Evolutionary conservation across 2,329 filamentous ascomycete species (phyloP), one percentile per base, ranked within the genome.

Genomic region (Nothophaeocryptopus gaeumannii): DNA sequence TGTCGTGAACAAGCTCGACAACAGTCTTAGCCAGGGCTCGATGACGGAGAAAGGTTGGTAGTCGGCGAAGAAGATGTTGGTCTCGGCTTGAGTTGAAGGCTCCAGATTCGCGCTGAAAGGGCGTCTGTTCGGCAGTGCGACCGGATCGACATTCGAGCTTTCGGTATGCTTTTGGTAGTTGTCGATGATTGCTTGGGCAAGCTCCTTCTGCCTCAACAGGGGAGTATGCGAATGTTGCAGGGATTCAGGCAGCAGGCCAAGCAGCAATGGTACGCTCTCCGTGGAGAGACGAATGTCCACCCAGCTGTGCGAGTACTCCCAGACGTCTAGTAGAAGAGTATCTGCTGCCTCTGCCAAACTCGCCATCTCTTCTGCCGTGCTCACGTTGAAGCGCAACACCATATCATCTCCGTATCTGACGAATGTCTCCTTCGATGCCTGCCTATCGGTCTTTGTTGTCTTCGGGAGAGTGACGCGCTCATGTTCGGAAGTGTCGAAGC

Each of bases 31-130:
- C 93, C 93, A 99, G 32, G 86, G 88, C n/a, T 81, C 74, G 50
- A 95, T 87, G 39, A 89, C 90, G 2, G 86, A 83, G 15, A 95
- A 76, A 1, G 91, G 89, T 64, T 96, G 93, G 68, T 96, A 99
- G 64, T 96, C 84, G 44, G 83, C 81, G 72, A 99, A 97, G 74
- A 96, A 97, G 34, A 95, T 76, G 63, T 90, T 89, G 44, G 55
- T 50, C 41, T 59, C 55, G 36, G 52, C 54, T n/a, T 39, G 50
- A 7, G 49, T 47, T 14, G 51, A 31, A 26, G 47, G 59, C 62
- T 61, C 26, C 10, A 66, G 54, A 14, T 65, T 48, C 39, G 62
- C 56, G 50, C 61, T 56, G 47, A 64, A 64, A 1, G 55, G 51
- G 31, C 45, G 48, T 31, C 51, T 34, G 8, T 50, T 52, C 8